Percentiles rank a stretch among this genome's conserved stretches.
Evolutionary conservation across 768 basidiomycete genomes (phyloP).

Genomic region (Hericium erinaceus): DNA sequence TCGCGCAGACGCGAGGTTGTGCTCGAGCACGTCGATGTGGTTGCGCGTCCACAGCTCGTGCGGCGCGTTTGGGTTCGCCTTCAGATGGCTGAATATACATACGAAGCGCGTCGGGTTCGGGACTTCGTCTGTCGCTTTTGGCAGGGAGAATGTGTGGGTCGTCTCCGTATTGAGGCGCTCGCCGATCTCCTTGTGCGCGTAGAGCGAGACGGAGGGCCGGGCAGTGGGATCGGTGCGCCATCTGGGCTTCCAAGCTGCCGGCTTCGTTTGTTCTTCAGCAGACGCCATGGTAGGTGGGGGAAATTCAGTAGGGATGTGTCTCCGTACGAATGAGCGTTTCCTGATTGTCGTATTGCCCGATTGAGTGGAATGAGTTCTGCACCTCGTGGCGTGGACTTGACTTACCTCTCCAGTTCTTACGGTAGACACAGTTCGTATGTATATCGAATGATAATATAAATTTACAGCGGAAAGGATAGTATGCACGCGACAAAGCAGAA

Average conservation of each 20-base stretch:
- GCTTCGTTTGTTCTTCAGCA: background rate
- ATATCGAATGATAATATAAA: background rate
- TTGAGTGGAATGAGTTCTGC: background rate
- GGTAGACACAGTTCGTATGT: no score
- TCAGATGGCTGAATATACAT: background rate
- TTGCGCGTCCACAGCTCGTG: background rate
- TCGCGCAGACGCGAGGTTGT: background rate
- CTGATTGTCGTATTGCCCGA: background rate
- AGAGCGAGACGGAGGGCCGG: background rate
- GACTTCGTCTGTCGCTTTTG: background rate
- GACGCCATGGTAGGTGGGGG: background rate
- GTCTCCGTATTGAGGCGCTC: background rate
- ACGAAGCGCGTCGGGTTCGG: background rate
- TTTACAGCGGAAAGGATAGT: background rate
- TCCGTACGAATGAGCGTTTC: background rate
- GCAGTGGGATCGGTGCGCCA: background rate
- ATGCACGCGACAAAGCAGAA: background rate
- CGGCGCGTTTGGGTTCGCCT: background rate
- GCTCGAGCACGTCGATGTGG: background rate
- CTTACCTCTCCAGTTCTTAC: background rate
- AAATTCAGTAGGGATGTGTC: background rate
- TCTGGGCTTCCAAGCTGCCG: background rate
- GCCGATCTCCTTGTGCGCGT: background rate
- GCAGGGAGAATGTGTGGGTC: background rate
- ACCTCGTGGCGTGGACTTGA: background rate